These are phyloP conservation scores for Graphium sp. DNA, from an alignment of 2,329 filamentous ascomycete species.

Conservation along the genomic window DNA sequence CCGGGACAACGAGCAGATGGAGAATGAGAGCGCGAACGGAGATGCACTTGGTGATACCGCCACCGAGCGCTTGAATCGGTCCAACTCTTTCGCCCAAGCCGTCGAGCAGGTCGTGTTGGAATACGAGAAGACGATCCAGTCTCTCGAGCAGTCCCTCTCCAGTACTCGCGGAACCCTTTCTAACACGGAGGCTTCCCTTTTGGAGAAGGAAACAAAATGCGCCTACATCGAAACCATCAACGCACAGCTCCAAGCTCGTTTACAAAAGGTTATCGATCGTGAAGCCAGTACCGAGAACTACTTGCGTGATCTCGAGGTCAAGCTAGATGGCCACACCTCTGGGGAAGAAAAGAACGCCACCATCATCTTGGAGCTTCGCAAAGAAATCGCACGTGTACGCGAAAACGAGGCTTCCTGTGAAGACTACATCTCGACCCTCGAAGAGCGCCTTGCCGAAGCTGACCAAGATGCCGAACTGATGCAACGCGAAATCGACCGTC, in stretches of 20 bases:
- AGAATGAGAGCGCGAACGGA: slow-evolving; percentile 30
- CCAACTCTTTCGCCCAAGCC: slow-evolving; percentile 87
- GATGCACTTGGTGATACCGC: slow-evolving; percentile 55
- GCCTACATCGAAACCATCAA: slow-evolving; percentile 89
- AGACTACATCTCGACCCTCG: slow-evolving; percentile 92
- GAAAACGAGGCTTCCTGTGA: slow-evolving; percentile 85
- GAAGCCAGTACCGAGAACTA: slow-evolving; percentile 88
- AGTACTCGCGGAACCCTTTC: slow-evolving; percentile 74
- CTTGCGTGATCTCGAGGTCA: slow-evolving; percentile 76
- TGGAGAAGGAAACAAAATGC: slow-evolving; percentile 89
- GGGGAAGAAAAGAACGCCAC: slow-evolving; percentile 87
- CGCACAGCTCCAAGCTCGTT: slow-evolving; percentile 67
- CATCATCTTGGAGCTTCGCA: slow-evolving; percentile 73
- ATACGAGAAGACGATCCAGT: slow-evolving; percentile 97
- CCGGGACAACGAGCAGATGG: slow-evolving; percentile 35
- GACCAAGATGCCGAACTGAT: slow-evolving; percentile 94
- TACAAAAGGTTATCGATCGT: slow-evolving; percentile 87
- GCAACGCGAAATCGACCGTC: slow-evolving; percentile 86
- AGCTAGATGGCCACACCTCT: slow-evolving; percentile 76
- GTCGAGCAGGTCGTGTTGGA: slow-evolving; percentile 93
- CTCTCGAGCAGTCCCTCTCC: slow-evolving; percentile 77
- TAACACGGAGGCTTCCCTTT: slow-evolving; percentile 65
- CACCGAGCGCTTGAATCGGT: slow-evolving; percentile 78
- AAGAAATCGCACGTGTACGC: slow-evolving; percentile 72
- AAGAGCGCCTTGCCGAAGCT: slow-evolving; percentile 86